Conservation (phyloP, 164 flowering plant species). For the Piper longum region DNA sequence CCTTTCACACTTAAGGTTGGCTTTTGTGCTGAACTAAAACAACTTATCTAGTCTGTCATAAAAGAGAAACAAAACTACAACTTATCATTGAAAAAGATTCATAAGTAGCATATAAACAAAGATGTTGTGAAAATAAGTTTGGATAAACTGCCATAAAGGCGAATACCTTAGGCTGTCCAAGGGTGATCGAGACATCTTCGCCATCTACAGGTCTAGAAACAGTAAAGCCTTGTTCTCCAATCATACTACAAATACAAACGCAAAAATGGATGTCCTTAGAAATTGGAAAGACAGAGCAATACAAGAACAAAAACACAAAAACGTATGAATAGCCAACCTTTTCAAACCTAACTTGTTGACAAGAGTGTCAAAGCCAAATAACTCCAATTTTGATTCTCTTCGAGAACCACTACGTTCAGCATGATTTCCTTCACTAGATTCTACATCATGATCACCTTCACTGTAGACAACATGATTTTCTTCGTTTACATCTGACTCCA, state of each 20-base stretch:
- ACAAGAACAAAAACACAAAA: no score
- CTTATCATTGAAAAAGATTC: no score
- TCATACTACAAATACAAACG: slow-evolving; percentile 46
- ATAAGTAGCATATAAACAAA: not conserved
- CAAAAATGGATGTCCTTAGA: not conserved
- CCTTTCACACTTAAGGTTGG: no score
- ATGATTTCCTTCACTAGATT: slow-evolving; percentile 4
- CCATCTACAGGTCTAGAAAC: slow-evolving; percentile 91
- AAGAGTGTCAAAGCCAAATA: slow-evolving; percentile 97
- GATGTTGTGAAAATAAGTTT: no score
- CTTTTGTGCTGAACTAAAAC: not conserved
- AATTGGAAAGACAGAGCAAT: not conserved
- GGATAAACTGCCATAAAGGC: not conserved
- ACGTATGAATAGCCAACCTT: slow-evolving; percentile 31
- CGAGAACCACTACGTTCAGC: slow-evolving; percentile 29
- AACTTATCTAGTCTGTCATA: not conserved
- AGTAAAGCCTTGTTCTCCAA: slow-evolving; percentile 67
- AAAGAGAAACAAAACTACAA: not conserved
- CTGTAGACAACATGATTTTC: slow-evolving; percentile 14
- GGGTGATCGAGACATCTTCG: slow-evolving; percentile 56
- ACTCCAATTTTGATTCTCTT: slow-evolving; percentile 72
- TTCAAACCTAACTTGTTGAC: slow-evolving; percentile 89
- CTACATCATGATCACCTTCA: no score
- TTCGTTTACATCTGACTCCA: slow-evolving; percentile 22
- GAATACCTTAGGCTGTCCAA: slow-evolving; percentile 64